Conservation (phyloP, 495 filamentous ascomycete species). For the Zalerion maritima region DNA sequence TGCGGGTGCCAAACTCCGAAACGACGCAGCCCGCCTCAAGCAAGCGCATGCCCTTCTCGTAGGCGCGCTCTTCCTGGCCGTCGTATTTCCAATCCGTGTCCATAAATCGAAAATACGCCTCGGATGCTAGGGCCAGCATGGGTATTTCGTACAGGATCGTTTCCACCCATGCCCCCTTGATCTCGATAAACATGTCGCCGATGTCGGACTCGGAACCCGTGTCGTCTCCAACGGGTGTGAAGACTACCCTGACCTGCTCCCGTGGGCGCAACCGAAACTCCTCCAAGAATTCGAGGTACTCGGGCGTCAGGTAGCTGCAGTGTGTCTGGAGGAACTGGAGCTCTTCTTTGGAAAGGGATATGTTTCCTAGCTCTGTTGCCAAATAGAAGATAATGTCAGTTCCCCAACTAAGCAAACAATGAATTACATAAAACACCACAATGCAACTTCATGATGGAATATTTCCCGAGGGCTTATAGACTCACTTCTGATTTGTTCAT, state of each 20-base stretch:
- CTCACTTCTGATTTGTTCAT: conserved; percentile 64
- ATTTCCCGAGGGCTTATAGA: conserved; percentile 4
- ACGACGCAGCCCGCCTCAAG: conserved; percentile 72
- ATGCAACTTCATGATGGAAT: conserved; percentile 1
- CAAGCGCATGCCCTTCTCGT: conserved; percentile 58
- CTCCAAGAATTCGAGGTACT: conserved; percentile 67
- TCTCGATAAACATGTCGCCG: conserved; percentile 58
- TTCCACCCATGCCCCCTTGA: conserved; percentile 78
- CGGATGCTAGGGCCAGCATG: conserved; percentile 75
- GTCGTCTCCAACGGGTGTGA: conserved; percentile 45
- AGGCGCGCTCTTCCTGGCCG: conserved; percentile 71
- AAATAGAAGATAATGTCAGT: not conserved
- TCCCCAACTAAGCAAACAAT: no score
- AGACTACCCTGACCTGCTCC: conserved; percentile 62
- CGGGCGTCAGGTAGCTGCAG: conserved; percentile 65
- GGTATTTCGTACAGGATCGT: conserved; percentile 98
- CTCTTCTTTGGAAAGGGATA: conserved; percentile 65
- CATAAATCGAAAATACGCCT: conserved; percentile 94
- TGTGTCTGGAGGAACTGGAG: conserved; percentile 58
- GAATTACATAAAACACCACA: no score
- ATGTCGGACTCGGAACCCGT: conserved; percentile 51
- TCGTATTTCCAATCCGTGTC: conserved; percentile 79
- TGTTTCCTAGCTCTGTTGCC: conserved; percentile 54
- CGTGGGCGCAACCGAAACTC: conserved; percentile 66
- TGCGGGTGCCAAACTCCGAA: conserved; percentile 84